Conservation (phyloP, 2,329 filamentous ascomycete species). For the Fusarium avenaceum region DNA sequence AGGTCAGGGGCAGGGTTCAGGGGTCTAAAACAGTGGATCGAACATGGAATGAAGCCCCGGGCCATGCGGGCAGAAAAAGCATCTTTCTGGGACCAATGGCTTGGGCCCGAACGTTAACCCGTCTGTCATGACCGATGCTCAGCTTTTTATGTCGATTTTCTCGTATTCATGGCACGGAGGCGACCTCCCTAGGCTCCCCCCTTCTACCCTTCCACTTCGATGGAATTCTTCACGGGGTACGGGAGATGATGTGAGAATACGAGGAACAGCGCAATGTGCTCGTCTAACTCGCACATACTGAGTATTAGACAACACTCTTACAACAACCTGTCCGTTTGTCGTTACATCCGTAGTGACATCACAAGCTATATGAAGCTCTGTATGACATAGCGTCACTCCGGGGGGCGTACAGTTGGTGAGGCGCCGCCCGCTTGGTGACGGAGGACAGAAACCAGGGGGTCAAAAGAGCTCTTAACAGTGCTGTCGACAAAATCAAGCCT, state of each 20-base stretch:
- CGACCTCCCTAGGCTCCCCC: constrained; percentile 2
- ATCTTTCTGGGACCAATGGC: constrained; percentile 39
- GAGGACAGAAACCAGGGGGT: constrained; percentile 31
- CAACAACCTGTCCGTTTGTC: constrained; percentile 17
- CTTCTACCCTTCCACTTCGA: constrained; percentile 8
- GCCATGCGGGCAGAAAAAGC: constrained; percentile 25
- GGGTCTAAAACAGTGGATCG: constrained; percentile 35
- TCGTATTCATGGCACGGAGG: constrained; percentile 42
- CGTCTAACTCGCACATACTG: background rate
- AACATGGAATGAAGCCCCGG: constrained; percentile 35
- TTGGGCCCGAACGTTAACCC: constrained; percentile 40
- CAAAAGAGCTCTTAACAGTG: constrained; percentile 12
- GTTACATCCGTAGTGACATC: constrained; percentile 45
- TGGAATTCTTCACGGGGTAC: constrained; percentile 15
- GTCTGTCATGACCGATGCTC: constrained; percentile 29
- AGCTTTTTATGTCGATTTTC: constrained; percentile 42
- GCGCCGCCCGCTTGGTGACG: constrained; percentile 31
- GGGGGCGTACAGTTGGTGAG: constrained; percentile 15
- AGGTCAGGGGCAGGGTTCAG: constrained; percentile 42
- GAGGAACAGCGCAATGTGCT: constrained; percentile 26
- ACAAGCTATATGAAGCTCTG: constrained; percentile 22
- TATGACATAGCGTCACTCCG: constrained; percentile 19
- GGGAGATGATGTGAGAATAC: constrained; percentile 34
- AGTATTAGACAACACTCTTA: constrained; percentile 4
- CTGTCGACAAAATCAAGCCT: constrained; percentile 35